Evolutionary conservation across 139 green algal species (phyloP).

Genomic region (Micromonas pusilla): DNA sequence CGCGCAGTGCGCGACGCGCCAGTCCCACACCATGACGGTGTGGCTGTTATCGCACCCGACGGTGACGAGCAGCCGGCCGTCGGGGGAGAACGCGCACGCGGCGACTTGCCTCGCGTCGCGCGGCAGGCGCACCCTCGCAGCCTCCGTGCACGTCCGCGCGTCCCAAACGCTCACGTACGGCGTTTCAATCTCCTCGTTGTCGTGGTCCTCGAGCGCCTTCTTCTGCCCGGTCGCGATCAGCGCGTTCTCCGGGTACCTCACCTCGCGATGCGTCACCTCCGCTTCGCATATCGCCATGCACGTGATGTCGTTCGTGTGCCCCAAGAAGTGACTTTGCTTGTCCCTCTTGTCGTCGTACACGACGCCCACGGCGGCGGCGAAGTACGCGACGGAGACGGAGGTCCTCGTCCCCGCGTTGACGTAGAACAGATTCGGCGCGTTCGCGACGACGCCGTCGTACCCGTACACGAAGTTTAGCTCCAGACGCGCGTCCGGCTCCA

Average conservation of each 20-base stretch:
- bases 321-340: slow-evolving; percentile 63
- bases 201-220: slow-evolving; percentile 29
- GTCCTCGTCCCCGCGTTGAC: background rate
- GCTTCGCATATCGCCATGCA: slow-evolving; percentile 46
- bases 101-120: background rate
- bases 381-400: slow-evolving; percentile 42
- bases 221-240: slow-evolving; percentile 59
- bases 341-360: slow-evolving; percentile 49
- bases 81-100: slow-evolving; percentile 50
- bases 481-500: slow-evolving; percentile 55
- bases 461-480: slow-evolving; percentile 64
- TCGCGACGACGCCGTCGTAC: slow-evolving; percentile 44
- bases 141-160: slow-evolving; percentile 29
- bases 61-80: slow-evolving; percentile 44
- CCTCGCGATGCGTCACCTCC: slow-evolving; percentile 35
- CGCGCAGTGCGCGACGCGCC: slow-evolving; percentile 21
- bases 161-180: slow-evolving; percentile 62
- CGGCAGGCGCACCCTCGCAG: background rate
- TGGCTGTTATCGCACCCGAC: slow-evolving; percentile 63
- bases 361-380: slow-evolving; percentile 54
- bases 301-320: slow-evolving; percentile 65
- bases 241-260: slow-evolving; percentile 41
- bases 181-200: slow-evolving; percentile 44
- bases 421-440: slow-evolving; percentile 33
- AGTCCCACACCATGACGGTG: slow-evolving; percentile 63